These are phyloP conservation scores for Skeletonema grethae DNA, from an alignment of 108 stramenopile genomes.

Conservation along the genomic window DNA sequence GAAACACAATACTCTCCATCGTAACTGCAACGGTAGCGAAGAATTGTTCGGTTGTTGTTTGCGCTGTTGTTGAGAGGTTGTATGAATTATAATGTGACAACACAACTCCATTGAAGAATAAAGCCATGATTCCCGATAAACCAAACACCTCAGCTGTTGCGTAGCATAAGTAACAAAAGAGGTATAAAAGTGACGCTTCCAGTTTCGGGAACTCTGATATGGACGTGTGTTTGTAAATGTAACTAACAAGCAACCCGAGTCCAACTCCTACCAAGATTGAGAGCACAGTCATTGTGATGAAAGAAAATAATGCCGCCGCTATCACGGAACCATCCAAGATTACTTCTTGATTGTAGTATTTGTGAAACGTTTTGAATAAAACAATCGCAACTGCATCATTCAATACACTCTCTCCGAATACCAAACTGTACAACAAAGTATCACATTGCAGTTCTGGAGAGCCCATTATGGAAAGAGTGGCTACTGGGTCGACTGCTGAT, in stretches of 20 bases:
- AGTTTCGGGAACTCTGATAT: slow-evolving; percentile 88
- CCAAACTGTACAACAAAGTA: slow-evolving; percentile 90
- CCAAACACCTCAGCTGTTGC: slow-evolving; percentile 88
- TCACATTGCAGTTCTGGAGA: slow-evolving; percentile 90
- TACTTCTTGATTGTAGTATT: slow-evolving; percentile 80
- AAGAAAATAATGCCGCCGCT: slow-evolving; percentile 71
- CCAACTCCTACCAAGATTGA: slow-evolving; percentile 85
- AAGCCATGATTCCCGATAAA: slow-evolving; percentile 94
- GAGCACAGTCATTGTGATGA: slow-evolving; percentile 60
- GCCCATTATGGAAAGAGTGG: slow-evolving; percentile 87
- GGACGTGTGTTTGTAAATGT: slow-evolving; percentile 88
- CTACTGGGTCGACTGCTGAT: slow-evolving; percentile 96
- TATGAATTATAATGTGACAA: slow-evolving; percentile 95
- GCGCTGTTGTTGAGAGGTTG: slow-evolving; percentile 86
- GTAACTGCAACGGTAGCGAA: slow-evolving; percentile 91
- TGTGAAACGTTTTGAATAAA: slow-evolving; percentile 92
- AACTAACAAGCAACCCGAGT: slow-evolving; percentile 82
- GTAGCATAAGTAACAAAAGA: slow-evolving; percentile 95
- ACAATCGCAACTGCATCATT: slow-evolving; percentile 99
- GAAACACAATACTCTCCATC: slow-evolving; percentile 93
- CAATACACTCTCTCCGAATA: slow-evolving; percentile 96
- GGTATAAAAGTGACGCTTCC: slow-evolving; percentile 92
- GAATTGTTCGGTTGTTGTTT: slow-evolving; percentile 90
- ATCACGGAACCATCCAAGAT: slow-evolving; percentile 63
- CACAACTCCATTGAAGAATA: slow-evolving; percentile 95